Conservation (phyloP, 495 filamentous ascomycete genomes). For the Penicillium lagena region DNA sequence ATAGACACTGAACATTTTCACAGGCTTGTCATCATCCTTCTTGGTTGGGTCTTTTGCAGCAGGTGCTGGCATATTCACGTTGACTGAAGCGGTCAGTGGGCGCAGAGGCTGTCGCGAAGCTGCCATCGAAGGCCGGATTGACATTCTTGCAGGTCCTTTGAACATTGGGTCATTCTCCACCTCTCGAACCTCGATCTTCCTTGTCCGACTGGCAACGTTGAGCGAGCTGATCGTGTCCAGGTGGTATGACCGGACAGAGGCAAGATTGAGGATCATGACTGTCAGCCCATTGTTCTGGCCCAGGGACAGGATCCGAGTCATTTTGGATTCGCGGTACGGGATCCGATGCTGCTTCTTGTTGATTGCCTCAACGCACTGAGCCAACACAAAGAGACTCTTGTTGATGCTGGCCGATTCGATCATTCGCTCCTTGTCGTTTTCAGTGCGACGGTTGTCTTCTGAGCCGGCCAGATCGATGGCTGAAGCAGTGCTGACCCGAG, state of each 20-base stretch:
- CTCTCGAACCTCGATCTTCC: conserved; percentile 92
- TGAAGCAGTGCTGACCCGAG: conserved; percentile 73
- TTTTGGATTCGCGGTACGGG: conserved; percentile 92
- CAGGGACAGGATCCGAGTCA: conserved; percentile 89
- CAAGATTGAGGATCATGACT: conserved; percentile 94
- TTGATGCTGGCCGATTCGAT: conserved; percentile 98
- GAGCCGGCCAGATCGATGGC: conserved; percentile 96
- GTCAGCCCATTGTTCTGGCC: conserved; percentile 96
- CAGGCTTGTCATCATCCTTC: conserved; percentile 57
- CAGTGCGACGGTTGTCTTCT: conserved; percentile 90
- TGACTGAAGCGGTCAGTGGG: conserved; percentile 55
- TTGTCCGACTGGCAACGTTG: conserved; percentile 92
- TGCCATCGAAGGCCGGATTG: conserved; percentile 32
- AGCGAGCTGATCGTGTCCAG: conserved; percentile 89
- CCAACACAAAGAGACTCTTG: conserved; percentile 91
- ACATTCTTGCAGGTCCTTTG: conserved; percentile 57
- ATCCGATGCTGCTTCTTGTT: conserved; percentile 71
- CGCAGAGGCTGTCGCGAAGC: conserved; percentile 69
- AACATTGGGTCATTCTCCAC: conserved; percentile 89
- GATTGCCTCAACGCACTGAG: conserved; percentile 95
- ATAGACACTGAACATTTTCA: conserved; percentile 78
- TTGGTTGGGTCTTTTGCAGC: conserved; percentile 43
- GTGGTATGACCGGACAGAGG: conserved; percentile 80
- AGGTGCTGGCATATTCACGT: conserved; percentile 49
- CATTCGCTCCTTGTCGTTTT: conserved; percentile 89